A percentile compares a stretch with the other conserved stretches of the same genome.
Evolutionary conservation across 1,284 basidiomycete species (phyloP).

Genomic region (Heterobasidion parviporum): DNA sequence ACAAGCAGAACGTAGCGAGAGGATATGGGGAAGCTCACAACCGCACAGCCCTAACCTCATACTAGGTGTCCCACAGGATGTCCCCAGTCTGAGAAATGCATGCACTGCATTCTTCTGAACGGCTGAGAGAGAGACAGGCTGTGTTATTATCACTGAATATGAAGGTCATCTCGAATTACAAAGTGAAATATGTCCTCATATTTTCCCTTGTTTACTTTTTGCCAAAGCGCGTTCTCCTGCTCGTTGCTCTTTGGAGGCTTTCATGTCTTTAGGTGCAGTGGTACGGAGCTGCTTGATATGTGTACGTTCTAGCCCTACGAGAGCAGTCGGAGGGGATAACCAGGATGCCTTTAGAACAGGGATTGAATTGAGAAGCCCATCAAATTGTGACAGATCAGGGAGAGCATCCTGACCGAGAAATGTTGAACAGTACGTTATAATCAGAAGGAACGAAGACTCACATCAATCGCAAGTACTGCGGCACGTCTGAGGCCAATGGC

Average conservation of each 20-base stretch:
- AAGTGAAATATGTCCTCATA: too few relatives aligned
- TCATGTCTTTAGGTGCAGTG: conserved; percentile 73
- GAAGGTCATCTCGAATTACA: too few relatives aligned
- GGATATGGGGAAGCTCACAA: too few relatives aligned
- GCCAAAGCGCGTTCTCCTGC: conserved; percentile 45
- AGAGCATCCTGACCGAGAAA: conserved; percentile 24
- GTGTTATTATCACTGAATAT: too few relatives aligned
- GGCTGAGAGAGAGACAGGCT: too few relatives aligned
- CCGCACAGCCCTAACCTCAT: too few relatives aligned
- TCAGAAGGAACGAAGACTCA: conserved; percentile 20
- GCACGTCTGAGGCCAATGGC: conserved; percentile 62
- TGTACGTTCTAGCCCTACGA: conserved; percentile 47
- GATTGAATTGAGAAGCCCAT: conserved; percentile 34
- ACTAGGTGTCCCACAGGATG: too few relatives aligned
- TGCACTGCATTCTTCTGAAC: too few relatives aligned
- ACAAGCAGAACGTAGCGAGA: too few relatives aligned
- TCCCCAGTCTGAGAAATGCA: too few relatives aligned
- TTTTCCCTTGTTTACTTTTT: conserved; percentile 18
- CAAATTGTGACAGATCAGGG: conserved; percentile 29
- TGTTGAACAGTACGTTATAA: too few relatives aligned
- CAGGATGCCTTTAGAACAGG: conserved; percentile 55
- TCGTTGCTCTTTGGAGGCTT: conserved; percentile 57
- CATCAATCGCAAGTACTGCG: conserved; percentile 58
- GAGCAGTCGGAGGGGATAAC: conserved; percentile 27
- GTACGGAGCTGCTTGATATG: conserved; percentile 85